These are phyloP conservation scores for Plasmodium falciparum DNA, from an alignment of 169 alveolate species.

Conservation along the genomic window DNA sequence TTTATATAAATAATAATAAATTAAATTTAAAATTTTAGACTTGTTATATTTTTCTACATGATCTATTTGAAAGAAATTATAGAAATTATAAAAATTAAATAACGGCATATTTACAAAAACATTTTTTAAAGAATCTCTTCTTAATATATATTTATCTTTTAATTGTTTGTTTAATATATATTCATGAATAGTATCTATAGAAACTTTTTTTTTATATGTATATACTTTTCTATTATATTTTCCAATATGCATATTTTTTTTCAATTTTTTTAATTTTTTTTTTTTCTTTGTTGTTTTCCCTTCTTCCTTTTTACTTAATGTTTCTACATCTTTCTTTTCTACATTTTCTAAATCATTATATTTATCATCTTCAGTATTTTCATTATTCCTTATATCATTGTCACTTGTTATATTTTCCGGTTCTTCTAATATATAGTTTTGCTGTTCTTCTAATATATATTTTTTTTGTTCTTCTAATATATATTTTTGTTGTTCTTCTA, in stretches of 20 bases:
- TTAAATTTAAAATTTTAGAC: slow-evolving; percentile 63
- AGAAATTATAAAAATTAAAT: slow-evolving; percentile 74
- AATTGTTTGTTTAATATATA: slow-evolving; percentile 53
- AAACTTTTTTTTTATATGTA: slow-evolving; percentile 46
- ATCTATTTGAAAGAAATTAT: slow-evolving; percentile 74
- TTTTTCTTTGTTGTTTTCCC: slow-evolving; percentile 13
- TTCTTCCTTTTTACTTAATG: background rate
- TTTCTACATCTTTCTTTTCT: background rate
- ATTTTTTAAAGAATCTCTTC: slow-evolving; percentile 69
- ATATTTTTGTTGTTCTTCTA: background rate
- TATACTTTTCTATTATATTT: slow-evolving; percentile 57
- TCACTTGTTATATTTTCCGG: background rate
- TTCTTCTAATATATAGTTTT: background rate
- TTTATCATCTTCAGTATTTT: background rate
- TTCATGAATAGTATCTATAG: slow-evolving; percentile 58
- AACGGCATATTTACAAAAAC: slow-evolving; percentile 72
- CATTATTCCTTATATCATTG: background rate
- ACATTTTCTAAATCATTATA: background rate
- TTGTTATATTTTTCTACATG: slow-evolving; percentile 75
- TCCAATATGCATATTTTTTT: slow-evolving; percentile 76
- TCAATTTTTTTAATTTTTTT: slow-evolving; percentile 59
- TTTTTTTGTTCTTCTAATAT: background rate
- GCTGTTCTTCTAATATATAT: background rate
- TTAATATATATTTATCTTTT: slow-evolving; percentile 48
- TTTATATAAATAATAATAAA: slow-evolving; percentile 69